Percentiles rank a stretch among this genome's conserved stretches.
Evolutionary conservation across 257 asterid genomes (phyloP).

Genomic region (Capsicum rhomboideum): DNA sequence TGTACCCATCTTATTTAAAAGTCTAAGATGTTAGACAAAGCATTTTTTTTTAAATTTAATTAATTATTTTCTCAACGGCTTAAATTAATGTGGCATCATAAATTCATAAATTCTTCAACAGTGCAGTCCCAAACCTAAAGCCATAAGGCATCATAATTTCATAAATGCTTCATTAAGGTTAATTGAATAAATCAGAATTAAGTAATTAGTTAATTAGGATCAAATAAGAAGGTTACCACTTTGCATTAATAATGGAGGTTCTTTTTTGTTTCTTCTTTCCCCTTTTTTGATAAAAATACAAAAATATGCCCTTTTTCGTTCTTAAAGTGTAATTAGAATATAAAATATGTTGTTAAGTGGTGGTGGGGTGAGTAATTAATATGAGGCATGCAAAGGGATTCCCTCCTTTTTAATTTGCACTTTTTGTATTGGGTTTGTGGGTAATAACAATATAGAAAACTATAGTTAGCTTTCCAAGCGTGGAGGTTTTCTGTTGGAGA

Average conservation of each 20-base stretch:
- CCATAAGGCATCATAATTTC: background rate
- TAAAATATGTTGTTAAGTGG: background rate
- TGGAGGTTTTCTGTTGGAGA: conserved; percentile 39
- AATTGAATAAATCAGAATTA: background rate
- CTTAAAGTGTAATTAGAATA: background rate
- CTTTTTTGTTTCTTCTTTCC: too few species aligned
- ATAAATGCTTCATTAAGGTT: background rate
- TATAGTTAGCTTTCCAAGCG: conserved; percentile 35
- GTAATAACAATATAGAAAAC: background rate
- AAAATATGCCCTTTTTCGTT: background rate
- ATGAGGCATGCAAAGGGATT: background rate
- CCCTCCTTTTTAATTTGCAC: background rate
- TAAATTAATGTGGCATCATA: background rate
- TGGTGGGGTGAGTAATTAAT: background rate
- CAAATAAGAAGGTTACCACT: background rate
- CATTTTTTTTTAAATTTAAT: too few species aligned
- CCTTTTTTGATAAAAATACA: too few species aligned
- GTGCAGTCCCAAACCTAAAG: background rate
- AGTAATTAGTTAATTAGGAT: background rate
- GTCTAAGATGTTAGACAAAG: too few species aligned
- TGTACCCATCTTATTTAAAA: too few species aligned
- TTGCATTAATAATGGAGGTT: too few species aligned
- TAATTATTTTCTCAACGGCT: too few species aligned
- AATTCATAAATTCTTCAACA: background rate
- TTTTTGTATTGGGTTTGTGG: background rate